phyloP scores from a whole-genome alignment of 768 basidiomycete genomes.

The Fibroporia radiculosa region DNA sequence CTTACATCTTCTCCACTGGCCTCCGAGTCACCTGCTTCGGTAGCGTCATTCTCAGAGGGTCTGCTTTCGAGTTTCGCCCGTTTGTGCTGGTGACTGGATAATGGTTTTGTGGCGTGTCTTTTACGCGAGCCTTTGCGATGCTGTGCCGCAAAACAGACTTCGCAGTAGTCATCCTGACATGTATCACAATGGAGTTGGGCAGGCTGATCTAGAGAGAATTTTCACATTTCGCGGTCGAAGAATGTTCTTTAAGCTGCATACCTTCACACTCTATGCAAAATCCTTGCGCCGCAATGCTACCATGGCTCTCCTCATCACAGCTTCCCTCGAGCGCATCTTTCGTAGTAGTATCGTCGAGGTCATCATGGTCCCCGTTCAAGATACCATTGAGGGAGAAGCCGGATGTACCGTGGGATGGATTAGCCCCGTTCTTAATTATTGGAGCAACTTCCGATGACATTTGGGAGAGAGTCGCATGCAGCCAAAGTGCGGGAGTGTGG shows the following conservation, averaged over 20 bases:
- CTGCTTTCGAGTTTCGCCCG: conserved; percentile 13
- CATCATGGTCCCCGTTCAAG: conserved; percentile 54
- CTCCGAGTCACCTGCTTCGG: conserved; percentile 17
- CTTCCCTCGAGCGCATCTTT: conserved; percentile 40
- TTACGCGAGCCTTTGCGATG: conserved; percentile 79
- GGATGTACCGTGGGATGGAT: no score
- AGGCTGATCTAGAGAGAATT: conserved; percentile 58
- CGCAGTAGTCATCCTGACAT: conserved; percentile 69
- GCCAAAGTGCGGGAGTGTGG: no score
- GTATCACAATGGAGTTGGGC: conserved; percentile 66
- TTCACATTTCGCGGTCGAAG: neutral
- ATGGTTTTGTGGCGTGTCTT: conserved; percentile 45
- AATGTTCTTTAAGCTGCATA: conserved; percentile 23
- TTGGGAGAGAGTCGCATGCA: no score
- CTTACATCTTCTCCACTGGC: conserved; percentile 24
- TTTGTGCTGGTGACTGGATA: conserved; percentile 21
- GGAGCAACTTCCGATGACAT: no score
- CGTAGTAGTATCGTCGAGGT: conserved; percentile 48
- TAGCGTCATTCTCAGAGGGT: conserved; percentile 20
- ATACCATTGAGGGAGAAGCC: conserved; percentile 61
- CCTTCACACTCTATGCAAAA: conserved; percentile 86
- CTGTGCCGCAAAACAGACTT: conserved; percentile 81
- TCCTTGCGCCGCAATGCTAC: conserved; percentile 45
- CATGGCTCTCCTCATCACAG: conserved; percentile 51
- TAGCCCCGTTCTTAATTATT: no score